Conservation (phyloP, 768 basidiomycete species). For the Cystofilobasidium macerans region DNA sequence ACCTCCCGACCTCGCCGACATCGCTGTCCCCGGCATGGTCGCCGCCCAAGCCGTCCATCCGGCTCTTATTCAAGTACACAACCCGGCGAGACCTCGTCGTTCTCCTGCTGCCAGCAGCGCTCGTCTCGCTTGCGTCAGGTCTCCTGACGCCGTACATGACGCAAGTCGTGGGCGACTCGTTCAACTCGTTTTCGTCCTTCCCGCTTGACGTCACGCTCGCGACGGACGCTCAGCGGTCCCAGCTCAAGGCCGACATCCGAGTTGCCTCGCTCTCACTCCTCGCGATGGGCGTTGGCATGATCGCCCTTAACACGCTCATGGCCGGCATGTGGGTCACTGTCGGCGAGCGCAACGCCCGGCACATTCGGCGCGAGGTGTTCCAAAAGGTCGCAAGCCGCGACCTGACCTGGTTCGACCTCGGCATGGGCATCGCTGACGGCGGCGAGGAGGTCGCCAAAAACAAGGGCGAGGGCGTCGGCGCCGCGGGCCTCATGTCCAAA, state of each 20-base stretch:
- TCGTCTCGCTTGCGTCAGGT: conserved; percentile 54
- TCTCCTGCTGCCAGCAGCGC: conserved; percentile 54
- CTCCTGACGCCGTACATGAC: conserved; percentile 80
- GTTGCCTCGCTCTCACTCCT: conserved; percentile 34
- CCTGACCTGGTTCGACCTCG: conserved; percentile 84
- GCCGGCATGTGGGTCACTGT: conserved; percentile 75
- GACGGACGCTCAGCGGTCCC: conserved; percentile 29
- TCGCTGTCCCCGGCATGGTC: conserved; percentile 15
- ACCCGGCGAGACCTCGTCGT: conserved; percentile 48
- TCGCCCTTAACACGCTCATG: conserved; percentile 63
- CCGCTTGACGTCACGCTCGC: conserved; percentile 37
- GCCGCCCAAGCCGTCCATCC: conserved; percentile 47
- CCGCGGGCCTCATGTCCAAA: conserved; percentile 85
- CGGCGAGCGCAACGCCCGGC: conserved; percentile 66
- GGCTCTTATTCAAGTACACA: conserved; percentile 57
- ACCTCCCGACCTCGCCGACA: background rate
- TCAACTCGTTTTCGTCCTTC: conserved; percentile 58
- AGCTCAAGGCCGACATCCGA: conserved; percentile 30
- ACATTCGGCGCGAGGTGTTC: conserved; percentile 60
- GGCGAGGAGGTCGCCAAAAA: conserved; percentile 32
- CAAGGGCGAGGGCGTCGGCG: conserved; percentile 50
- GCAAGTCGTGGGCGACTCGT: conserved; percentile 61
- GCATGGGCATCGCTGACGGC: conserved; percentile 45
- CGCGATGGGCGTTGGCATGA: conserved; percentile 31
- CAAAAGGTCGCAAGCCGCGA: conserved; percentile 54